Evolutionary conservation across 2,329 filamentous ascomycete genomes (phyloP), one percentile per base, ranked within the genome.

Genomic region (Zalaria obscura): DNA sequence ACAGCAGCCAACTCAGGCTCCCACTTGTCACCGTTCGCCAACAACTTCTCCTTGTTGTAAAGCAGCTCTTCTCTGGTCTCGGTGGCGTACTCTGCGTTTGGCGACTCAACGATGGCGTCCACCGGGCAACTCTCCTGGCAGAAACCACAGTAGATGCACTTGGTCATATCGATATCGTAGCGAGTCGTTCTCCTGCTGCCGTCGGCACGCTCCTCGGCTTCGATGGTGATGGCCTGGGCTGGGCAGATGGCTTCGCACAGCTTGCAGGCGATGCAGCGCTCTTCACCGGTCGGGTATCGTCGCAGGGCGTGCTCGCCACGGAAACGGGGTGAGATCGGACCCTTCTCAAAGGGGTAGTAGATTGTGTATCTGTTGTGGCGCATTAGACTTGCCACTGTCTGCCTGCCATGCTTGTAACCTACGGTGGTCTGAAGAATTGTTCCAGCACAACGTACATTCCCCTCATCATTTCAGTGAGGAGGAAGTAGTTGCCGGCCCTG

Each of bases 151-250:
- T 96, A 98, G 67, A 98, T 98, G 71, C 91, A 98, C 75, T 98
- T 98, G 58, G 91, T 96, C 91, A 98, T 98, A 68, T 98, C 91
- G 60, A 98, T 95, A 63, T 98, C 91, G 69, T 98, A 98, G 61
- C 89, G 80, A 45, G 89, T 95, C 40, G 91, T 98, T 60, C 91
- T 79, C 65, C 91, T 80, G 58, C 85, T 93, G 49, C 91, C 91
- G 57, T 98, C 91, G 58, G 84, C 85, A 60, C 91, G 87, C 73
- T 98, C 91, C 66, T 98, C 91, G 43, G 91, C 91, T 70, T 98
- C 91, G 56, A 98, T 98, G 40, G 91, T 98, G 65, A 98, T 98
- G 58, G 91, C 91, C 68, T 94, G 85, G 43, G 91, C 91, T 35
- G 91, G 91, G 75, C 91, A 98, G 60, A 96, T 83, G 55, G 91